phyloP scores from a whole-genome alignment of 805 yeast genomes.

The Metschnikowia kunwiensis region DNA sequence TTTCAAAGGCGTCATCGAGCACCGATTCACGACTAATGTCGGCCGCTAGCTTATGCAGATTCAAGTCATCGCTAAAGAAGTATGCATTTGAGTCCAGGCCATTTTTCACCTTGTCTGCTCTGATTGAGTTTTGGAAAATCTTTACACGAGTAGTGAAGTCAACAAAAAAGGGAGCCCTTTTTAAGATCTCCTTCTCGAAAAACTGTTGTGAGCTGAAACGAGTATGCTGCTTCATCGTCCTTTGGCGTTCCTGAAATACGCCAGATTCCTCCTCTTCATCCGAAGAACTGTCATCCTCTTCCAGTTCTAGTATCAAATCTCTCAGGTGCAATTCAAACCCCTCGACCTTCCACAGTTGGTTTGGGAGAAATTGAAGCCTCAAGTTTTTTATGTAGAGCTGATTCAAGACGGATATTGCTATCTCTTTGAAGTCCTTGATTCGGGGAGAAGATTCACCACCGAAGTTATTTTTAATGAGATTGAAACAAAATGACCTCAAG shows the following conservation, averaged over 20 bases:
- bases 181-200: conserved; percentile 49
- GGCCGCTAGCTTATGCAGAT: conserved; percentile 36
- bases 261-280: conserved; percentile 14
- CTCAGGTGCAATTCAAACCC: conserved; percentile 29
- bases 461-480: conserved; percentile 29
- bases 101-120: conserved; percentile 43
- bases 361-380: conserved; percentile 51
- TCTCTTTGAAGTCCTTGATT: conserved; percentile 19
- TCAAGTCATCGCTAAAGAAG: conserved; percentile 15
- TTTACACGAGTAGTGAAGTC: conserved; percentile 72
- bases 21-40: conserved; percentile 65
- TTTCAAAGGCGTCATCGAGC: conserved; percentile 71
- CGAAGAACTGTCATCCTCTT: conserved; percentile 32
- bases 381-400: conserved; percentile 66
- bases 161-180: conserved; percentile 73
- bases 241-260: not conserved
- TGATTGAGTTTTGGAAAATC: conserved; percentile 63
- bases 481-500: conserved; percentile 48
- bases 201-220: conserved; percentile 1
- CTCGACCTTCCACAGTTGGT: conserved; percentile 49
- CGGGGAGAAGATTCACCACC: not conserved
- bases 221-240: not conserved
- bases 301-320: conserved; percentile 34
- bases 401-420: conserved; percentile 53
- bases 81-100: conserved; percentile 19